Conservation (phyloP, 192 early-diverging fungal species). For the Mortierella claussenii region DNA sequence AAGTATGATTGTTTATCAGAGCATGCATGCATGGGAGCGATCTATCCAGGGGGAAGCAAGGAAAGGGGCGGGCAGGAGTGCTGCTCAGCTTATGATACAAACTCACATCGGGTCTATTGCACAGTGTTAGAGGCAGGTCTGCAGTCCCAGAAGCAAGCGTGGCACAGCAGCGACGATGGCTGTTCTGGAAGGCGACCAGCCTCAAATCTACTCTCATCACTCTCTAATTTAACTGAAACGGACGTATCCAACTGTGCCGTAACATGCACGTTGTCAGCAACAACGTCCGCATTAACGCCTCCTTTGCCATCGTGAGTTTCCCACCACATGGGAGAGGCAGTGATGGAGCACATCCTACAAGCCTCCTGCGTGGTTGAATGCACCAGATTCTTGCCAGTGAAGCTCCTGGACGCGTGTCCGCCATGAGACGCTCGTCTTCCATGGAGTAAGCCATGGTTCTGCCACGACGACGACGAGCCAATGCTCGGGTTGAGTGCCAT, state of each 20-base stretch:
- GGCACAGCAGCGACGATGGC: conserved; percentile 14
- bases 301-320: too few relatives aligned
- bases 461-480: conserved; percentile 8
- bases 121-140: background rate
- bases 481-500: conserved; percentile 36
- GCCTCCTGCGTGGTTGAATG: conserved; percentile 10
- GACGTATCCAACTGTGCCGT: background rate
- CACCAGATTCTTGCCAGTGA: conserved; percentile 4
- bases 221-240: conserved; percentile 19
- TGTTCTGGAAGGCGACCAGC: background rate
- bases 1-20: too few relatives aligned
- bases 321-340: conserved; percentile 61
- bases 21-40: too few relatives aligned
- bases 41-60: too few relatives aligned
- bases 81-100: too few relatives aligned
- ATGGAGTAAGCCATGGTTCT: background rate
- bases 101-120: background rate
- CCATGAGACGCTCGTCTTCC: conserved; percentile 15
- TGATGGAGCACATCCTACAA: conserved; percentile 35
- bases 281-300: background rate
- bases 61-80: too few relatives aligned
- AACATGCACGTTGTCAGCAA: background rate
- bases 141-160: conserved; percentile 34
- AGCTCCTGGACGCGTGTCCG: conserved; percentile 14
- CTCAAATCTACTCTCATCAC: conserved; percentile 1